Evolutionary conservation across 2,329 filamentous ascomycete genomes (phyloP).

Genomic region (Emydomyces testavorans): DNA sequence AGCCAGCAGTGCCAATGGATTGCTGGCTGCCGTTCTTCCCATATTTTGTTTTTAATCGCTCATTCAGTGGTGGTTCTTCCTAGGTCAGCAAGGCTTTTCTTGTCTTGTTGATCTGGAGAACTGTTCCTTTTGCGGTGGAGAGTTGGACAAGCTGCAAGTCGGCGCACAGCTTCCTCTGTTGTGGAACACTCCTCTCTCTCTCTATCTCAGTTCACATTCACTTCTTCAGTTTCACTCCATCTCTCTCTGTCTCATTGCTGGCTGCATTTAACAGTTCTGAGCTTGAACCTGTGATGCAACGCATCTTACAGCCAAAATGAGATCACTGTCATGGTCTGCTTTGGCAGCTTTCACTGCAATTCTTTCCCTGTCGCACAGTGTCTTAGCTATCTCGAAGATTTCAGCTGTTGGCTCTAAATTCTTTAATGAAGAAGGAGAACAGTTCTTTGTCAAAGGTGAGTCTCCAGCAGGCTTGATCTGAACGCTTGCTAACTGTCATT

Average conservation of each 20-base stretch:
- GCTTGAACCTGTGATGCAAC: neutral
- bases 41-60: too few species aligned
- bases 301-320: neutral
- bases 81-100: too few species aligned
- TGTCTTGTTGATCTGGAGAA: too few species aligned
- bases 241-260: neutral
- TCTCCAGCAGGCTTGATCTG: conserved; percentile 14
- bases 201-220: neutral
- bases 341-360: conserved; percentile 17
- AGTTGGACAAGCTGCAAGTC: neutral
- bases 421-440: conserved; percentile 66
- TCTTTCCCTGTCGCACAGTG: conserved; percentile 22
- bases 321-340: neutral
- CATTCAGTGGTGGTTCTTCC: too few species aligned
- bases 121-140: neutral
- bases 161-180: neutral
- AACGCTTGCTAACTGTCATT: neutral
- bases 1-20: too few species aligned
- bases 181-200: too few species aligned
- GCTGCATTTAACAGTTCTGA: neutral
- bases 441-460: conserved; percentile 76
- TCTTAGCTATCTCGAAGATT: conserved; percentile 43
- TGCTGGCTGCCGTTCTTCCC: too few species aligned
- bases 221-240: neutral
- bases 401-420: conserved; percentile 66